Evolutionary conservation across 2,329 filamentous ascomycete genomes (phyloP), one percentile per base, ranked within the genome.

Genomic region (Xylaria sp.): DNA sequence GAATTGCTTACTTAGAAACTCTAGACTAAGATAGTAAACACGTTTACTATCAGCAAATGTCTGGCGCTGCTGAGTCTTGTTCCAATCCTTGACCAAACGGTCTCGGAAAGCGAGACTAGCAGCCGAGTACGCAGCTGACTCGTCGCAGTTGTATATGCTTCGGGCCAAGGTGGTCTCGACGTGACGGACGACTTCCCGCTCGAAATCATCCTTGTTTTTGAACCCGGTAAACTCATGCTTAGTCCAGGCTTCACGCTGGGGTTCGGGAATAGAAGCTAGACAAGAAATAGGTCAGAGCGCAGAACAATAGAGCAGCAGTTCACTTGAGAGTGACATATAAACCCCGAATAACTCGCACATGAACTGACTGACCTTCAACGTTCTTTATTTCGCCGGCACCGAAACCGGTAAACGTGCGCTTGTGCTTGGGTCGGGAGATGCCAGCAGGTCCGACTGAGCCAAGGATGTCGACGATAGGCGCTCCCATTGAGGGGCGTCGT

Each of bases 111-210:
- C 95, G 77, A 99, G 84, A 73, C 94, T 93, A 52, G 94, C 94
- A 73, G 95, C 96, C 8, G 92, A 90, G 82, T 99, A 99, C 39
- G 94, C 94, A 63, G 96, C 96, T 64, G 89, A 87, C 83, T 99
- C 96, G 84, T 99, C 94, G 83, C 96, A 99, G 83, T 99, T 99
- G 88, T 95, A 98, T 81, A 99, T 89, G 78, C 94, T 98, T 70
- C 96, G 93, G 71, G 96, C 96, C 70, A 99, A 87, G 2, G 94
- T 97, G 2, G 96, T 98, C 83, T 99, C 96, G 78, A 99, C 93
- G 85, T 99, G 96, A 73, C 91, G 91, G 73, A 99, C 94, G 66
- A 97, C 88, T 79, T 97, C 94, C 80, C 85, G 89, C 85, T 96
- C 86, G 78, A 98, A 98, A 67, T 94, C 92, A 20, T 97, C 94